Percentiles rank a stretch among this genome's conserved stretches.
Conservation (phyloP, 1,284 basidiomycete genomes). For the Uromyces viciae-fabae region DNA sequence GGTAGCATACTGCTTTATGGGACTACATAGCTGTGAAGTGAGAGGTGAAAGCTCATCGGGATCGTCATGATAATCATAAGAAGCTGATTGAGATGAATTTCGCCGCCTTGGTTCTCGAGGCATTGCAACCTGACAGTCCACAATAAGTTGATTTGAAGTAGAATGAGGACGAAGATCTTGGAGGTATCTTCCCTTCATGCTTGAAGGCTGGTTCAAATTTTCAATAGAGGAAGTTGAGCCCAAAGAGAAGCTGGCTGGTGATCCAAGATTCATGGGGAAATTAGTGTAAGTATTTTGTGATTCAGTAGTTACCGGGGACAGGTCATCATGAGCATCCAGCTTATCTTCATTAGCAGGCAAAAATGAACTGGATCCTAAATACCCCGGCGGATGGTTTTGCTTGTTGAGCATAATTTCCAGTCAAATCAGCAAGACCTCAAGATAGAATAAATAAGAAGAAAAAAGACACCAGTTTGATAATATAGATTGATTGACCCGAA, state of each 20-base stretch:
- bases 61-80: not conserved
- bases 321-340: not conserved
- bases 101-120: not conserved
- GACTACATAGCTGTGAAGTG: not conserved
- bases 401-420: constrained; percentile 1
- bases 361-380: not conserved
- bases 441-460: no score
- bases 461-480: no score
- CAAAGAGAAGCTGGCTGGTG: not conserved
- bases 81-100: not conserved
- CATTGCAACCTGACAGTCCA: not conserved
- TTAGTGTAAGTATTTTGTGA: not conserved
- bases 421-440: not conserved
- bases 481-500: no score
- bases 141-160: not conserved
- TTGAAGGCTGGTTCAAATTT: not conserved
- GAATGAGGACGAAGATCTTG: not conserved
- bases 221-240: not conserved
- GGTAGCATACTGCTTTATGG: not conserved
- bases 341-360: not conserved
- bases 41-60: not conserved
- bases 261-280: not conserved
- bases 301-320: not conserved
- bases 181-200: not conserved
- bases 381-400: not conserved